Evolutionary conservation across 2,329 filamentous ascomycete species (phyloP).

Genomic region (Fusarium secorum): DNA sequence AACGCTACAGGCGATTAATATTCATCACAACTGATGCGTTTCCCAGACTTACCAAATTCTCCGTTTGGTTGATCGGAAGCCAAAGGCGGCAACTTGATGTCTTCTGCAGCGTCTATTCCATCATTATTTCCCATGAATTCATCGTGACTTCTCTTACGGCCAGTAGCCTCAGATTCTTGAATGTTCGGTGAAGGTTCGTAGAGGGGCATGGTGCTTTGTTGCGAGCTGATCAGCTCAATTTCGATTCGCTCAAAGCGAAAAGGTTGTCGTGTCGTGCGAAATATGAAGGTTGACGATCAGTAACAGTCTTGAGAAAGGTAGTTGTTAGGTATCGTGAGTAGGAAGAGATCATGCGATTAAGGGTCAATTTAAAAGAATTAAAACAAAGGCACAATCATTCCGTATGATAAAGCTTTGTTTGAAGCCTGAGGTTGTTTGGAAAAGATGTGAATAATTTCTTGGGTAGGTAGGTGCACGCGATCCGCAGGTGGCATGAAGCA

Average conservation of each 20-base stretch:
- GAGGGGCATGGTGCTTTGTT: conserved; percentile 54
- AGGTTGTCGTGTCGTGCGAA: background rate
- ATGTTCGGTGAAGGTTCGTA: conserved; percentile 58
- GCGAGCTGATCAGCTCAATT: conserved; percentile 5
- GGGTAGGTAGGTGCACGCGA: conserved; percentile 2
- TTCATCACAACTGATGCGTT: background rate
- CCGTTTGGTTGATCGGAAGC: conserved; percentile 28
- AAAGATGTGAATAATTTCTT: conserved; percentile 9
- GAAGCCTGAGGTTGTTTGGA: background rate
- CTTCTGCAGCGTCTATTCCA: conserved; percentile 34
- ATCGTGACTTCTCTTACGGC: conserved; percentile 57
- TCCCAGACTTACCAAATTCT: conserved; percentile 37
- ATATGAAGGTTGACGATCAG: background rate
- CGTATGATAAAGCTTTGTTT: background rate
- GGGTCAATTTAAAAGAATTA: background rate
- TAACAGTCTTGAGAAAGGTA: conserved; percentile 2
- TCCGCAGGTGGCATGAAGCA: conserved; percentile 31
- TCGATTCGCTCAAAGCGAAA: background rate
- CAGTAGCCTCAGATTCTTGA: conserved; percentile 53
- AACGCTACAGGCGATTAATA: conserved; percentile 35
- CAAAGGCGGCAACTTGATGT: conserved; percentile 28
- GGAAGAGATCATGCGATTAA: conserved; percentile 18
- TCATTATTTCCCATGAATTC: conserved; percentile 51
- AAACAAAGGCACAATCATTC: conserved; percentile 2
- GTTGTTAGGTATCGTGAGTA: conserved; percentile 8